A percentile compares a stretch with the other conserved stretches of the same genome.
Conservation (phyloP, 2,329 filamentous ascomycete genomes). For the Teratosphaeria zuluensis region DNA sequence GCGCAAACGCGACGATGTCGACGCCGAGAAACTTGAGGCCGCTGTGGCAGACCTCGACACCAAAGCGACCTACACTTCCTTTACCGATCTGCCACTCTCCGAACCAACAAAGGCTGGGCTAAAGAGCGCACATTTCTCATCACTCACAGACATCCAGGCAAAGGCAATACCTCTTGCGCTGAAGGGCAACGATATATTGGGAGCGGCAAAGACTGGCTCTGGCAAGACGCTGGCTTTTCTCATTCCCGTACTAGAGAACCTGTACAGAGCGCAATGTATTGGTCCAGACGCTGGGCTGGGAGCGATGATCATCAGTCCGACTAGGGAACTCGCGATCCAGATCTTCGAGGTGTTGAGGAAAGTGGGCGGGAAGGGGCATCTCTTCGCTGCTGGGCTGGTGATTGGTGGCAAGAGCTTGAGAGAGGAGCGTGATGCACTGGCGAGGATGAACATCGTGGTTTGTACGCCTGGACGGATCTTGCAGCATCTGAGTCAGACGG, state of each 20-base stretch:
- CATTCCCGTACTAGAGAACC: slow-evolving; percentile 81
- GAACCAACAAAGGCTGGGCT: slow-evolving; percentile 69
- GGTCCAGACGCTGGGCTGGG: slow-evolving; percentile 78
- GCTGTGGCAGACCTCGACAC: slow-evolving; percentile 43
- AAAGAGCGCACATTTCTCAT: slow-evolving; percentile 77
- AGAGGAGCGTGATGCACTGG: slow-evolving; percentile 75
- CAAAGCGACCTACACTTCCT: slow-evolving; percentile 52
- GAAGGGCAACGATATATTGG: slow-evolving; percentile 78
- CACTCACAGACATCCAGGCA: slow-evolving; percentile 82
- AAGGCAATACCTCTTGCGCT: slow-evolving; percentile 81
- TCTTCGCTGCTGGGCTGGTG: slow-evolving; percentile 83
- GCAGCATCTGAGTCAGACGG: slow-evolving; percentile 91
- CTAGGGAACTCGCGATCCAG: slow-evolving; percentile 88
- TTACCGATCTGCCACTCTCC: slow-evolving; percentile 79
- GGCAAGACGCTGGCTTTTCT: slow-evolving; percentile 94
- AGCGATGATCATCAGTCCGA: slow-evolving; percentile 86
- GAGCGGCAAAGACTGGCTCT: slow-evolving; percentile 89
- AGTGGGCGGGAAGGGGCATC: slow-evolving; percentile 71
- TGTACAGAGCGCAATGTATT: slow-evolving; percentile 82
- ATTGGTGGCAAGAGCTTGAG: slow-evolving; percentile 88
- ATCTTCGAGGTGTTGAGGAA: slow-evolving; percentile 92
- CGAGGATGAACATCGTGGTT: slow-evolving; percentile 92
- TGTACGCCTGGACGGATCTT: slow-evolving; percentile 92
- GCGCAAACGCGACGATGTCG: slow-evolving; percentile 42
- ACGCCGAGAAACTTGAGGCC: slow-evolving; percentile 37